phyloP scores from a whole-genome alignment of 129 eudicot genomes.

The Flaveria robusta region DNA sequence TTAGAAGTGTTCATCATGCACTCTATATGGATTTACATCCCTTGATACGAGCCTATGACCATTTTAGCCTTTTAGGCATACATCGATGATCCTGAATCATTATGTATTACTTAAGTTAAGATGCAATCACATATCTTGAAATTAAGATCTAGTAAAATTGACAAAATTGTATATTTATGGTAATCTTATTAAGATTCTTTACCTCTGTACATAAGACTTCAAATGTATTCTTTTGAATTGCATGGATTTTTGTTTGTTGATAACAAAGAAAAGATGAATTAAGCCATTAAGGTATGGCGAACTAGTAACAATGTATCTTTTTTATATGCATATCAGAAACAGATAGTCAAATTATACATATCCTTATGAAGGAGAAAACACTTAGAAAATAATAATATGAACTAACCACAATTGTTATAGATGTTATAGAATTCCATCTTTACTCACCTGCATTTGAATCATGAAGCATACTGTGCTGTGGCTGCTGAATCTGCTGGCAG shows the following conservation, averaged over 20 bases:
- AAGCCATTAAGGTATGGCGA: neutral
- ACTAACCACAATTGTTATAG: neutral
- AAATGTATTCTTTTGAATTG: neutral
- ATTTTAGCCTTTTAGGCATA: neutral
- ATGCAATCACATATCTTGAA: neutral
- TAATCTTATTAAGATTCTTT: neutral
- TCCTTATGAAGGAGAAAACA: neutral
- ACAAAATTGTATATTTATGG: neutral
- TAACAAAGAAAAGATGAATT: neutral
- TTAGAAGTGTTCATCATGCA: neutral
- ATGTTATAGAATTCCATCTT: neutral
- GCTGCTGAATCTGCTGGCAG: conserved; percentile 59
- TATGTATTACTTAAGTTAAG: neutral
- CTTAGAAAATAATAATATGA: neutral
- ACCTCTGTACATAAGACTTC: neutral
- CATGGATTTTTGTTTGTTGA: neutral
- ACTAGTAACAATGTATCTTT: too few species aligned
- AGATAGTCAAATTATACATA: neutral
- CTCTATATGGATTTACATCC: neutral
- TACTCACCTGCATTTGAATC: conserved; percentile 4
- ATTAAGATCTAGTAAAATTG: neutral
- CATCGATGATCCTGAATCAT: neutral
- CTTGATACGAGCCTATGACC: neutral
- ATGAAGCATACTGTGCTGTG: conserved; percentile 50
- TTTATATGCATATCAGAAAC: neutral